Evolutionary conservation across 2,329 filamentous ascomycete genomes (phyloP).

Genomic region (Pseudodiploospora longispora): DNA sequence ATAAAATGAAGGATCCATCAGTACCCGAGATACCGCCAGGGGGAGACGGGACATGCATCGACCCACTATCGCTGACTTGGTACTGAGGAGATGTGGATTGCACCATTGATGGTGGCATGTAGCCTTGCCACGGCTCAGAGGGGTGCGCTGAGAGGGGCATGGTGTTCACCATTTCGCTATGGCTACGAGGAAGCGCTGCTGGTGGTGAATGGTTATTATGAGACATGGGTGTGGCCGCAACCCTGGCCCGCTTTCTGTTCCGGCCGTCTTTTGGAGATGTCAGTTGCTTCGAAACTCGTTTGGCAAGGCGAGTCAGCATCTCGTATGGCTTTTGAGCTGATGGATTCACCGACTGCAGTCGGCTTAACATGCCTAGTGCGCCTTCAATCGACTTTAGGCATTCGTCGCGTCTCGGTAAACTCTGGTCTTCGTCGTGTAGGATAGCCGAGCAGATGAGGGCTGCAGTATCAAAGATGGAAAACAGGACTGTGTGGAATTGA

Average conservation of each 20-base stretch:
- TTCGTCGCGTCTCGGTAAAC: conserved; percentile 31
- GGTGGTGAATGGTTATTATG: background rate
- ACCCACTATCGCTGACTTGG: background rate
- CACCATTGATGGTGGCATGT: too few relatives aligned
- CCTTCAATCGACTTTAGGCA: conserved; percentile 30
- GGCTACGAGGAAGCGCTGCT: too few relatives aligned
- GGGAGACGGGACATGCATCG: background rate
- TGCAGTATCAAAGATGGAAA: conserved; percentile 43
- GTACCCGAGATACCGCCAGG: background rate
- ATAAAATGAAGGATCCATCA: conserved; percentile 1
- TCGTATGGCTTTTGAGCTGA: conserved; percentile 24
- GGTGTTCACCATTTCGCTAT: too few relatives aligned
- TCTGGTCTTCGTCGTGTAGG: conserved; percentile 37
- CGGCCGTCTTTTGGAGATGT: conserved; percentile 4
- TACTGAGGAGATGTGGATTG: conserved; percentile 1
- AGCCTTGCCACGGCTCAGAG: too few relatives aligned
- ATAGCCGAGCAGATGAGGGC: conserved; percentile 43
- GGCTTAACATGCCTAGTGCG: conserved; percentile 26
- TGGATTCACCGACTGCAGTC: conserved; percentile 20
- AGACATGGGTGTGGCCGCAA: conserved; percentile 1
- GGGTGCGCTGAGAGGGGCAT: too few relatives aligned
- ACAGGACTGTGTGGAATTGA: conserved; percentile 41
- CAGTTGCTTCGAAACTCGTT: conserved; percentile 9
- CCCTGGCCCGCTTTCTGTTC: conserved; percentile 6
- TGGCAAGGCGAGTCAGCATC: conserved; percentile 22